phyloP scores from a whole-genome alignment of 768 basidiomycete genomes.

The Psilocybe cubensis region DNA sequence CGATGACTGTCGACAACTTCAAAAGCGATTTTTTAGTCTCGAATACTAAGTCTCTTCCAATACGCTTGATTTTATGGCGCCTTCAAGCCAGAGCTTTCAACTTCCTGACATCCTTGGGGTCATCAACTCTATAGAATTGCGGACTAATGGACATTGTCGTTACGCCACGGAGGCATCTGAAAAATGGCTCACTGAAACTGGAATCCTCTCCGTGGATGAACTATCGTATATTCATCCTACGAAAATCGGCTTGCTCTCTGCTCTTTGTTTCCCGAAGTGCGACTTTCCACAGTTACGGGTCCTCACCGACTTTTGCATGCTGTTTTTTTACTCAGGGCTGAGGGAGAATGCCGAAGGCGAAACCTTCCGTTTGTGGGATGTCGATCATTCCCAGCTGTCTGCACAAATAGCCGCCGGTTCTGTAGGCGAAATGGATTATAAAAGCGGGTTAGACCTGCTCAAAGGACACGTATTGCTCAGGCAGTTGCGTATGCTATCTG shows the following conservation, averaged over 20 bases:
- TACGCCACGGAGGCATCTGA: slow-evolving; percentile 37
- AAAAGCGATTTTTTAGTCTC: no score
- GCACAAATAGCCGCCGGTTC: not conserved
- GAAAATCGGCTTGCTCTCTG: slow-evolving; percentile 54
- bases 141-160: slow-evolving; percentile 42
- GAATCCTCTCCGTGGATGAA: slow-evolving; percentile 29
- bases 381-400: not conserved
- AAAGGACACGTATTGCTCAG: slow-evolving; percentile 34
- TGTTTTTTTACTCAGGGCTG: slow-evolving; percentile 41
- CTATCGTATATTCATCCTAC: slow-evolving; percentile 26
- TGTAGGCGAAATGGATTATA: not conserved
- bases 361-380: not conserved
- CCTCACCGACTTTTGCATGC: slow-evolving; percentile 51
- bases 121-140: slow-evolving; percentile 36
- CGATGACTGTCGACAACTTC: no score
- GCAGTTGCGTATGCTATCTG: slow-evolving; percentile 33
- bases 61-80: not conserved
- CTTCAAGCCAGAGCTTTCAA: slow-evolving; percentile 37
- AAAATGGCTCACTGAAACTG: slow-evolving; percentile 25
- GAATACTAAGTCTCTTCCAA: no score
- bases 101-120: slow-evolving; percentile 43
- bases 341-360: slow-evolving; percentile 20
- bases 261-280: slow-evolving; percentile 61
- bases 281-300: slow-evolving; percentile 59
- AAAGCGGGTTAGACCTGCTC: slow-evolving; percentile 22